Evolutionary conservation across 108 stramenopile species (phyloP), one percentile per base, ranked within the genome.

Genomic region (Cyclotella baltica): DNA sequence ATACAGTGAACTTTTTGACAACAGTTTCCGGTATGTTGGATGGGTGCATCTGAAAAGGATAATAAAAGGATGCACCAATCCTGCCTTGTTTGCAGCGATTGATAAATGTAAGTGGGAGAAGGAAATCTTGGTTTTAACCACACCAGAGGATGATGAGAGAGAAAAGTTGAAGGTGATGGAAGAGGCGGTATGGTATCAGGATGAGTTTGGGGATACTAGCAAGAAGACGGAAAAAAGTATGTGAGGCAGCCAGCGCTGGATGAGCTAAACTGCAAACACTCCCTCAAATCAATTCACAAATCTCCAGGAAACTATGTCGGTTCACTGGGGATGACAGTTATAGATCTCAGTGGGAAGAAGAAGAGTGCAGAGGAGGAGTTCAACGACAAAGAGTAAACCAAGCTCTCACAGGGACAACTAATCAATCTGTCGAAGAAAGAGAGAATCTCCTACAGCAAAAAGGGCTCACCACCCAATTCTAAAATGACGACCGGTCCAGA

Each of bases 381-480:
- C 1, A 23, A 27, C 11, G 55, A 56, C 1, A 25, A 27, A 23
- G 25, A 25, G 4, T 56, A 25, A 2, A 27, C 20, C 20, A 5
- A 56, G 2, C 55, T 56, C 1, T 56, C 55, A 1, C 3, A 1
- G 3, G 55, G 2, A 27, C 23, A 56, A 25, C 5, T 56, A 1
- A 27, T 56, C 2, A 23, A n/a, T 3, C 25, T 56, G 5, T 5
- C 25, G 1, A 56, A 56, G 22, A 34, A 35, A 16, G n/a, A 34
- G 1, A 37, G 35, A 1, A 62, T 62, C n/a, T 33, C 8, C 2
- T 33, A 3, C 16, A 36, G 11, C 15, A 1, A 2, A 56, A 10
- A n/a, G 61, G 61, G 61, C 31, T 31, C 58, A 62, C 61, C 55
- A 56, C 55, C 55, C 55, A 56, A 56, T n/a, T n/a, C n/a, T n/a